phyloP scores from a whole-genome alignment of 805 yeast species.

The Candida koratica region DNA sequence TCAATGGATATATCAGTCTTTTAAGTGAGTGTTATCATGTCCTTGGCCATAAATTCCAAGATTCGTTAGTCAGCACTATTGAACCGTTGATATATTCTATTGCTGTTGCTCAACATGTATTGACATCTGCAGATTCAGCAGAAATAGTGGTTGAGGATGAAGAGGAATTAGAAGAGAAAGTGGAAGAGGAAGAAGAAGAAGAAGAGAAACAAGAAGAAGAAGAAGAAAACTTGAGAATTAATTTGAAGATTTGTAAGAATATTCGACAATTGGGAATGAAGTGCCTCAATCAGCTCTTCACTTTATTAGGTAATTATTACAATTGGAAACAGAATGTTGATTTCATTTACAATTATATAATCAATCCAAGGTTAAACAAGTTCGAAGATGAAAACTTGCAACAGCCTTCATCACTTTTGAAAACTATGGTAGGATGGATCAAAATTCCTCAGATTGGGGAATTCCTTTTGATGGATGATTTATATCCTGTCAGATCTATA shows the following conservation, averaged over 20 bases:
- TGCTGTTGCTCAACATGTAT: constrained; percentile 44
- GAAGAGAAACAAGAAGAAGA: constrained; percentile 16
- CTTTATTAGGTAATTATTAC: constrained; percentile 44
- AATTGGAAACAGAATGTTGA: constrained; percentile 54
- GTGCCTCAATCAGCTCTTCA: constrained; percentile 55
- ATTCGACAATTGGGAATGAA: constrained; percentile 68
- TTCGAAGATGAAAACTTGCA: constrained; percentile 79
- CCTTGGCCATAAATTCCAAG: constrained; percentile 55
- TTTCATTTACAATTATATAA: constrained; percentile 48
- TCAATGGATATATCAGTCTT: constrained; percentile 63
- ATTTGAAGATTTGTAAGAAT: constrained; percentile 47
- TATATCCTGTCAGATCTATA: constrained; percentile 51
- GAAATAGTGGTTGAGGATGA: not conserved
- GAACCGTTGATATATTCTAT: constrained; percentile 57
- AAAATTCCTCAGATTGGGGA: constrained; percentile 39
- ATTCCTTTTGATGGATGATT: constrained; percentile 54
- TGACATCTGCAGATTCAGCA: constrained; percentile 1
- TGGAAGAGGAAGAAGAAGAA: constrained; percentile 7
- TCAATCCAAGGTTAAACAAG: constrained; percentile 59
- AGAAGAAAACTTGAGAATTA: constrained; percentile 10
- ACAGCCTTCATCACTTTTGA: constrained; percentile 75
- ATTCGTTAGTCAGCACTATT: constrained; percentile 47
- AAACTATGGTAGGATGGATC: constrained; percentile 56
- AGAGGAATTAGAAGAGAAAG: not conserved
- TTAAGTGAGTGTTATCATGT: constrained; percentile 51